These are phyloP conservation scores for Atkinsonella hypoxylon DNA, from an alignment of 2,329 filamentous ascomycete species.

Conservation along the genomic window DNA sequence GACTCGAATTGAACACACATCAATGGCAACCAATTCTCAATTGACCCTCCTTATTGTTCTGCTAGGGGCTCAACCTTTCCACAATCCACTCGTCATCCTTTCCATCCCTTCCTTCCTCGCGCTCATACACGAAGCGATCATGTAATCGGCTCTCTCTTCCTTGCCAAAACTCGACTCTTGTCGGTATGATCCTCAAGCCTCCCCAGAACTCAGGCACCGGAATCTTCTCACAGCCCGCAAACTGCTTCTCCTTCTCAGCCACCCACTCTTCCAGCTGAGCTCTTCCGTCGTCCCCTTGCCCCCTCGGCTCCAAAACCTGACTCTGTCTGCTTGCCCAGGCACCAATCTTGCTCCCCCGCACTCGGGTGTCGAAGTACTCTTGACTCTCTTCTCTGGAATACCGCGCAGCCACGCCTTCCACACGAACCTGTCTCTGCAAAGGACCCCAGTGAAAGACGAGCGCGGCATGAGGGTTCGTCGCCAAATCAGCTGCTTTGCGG, in stretches of 20 bases:
- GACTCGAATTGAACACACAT: too few relatives aligned
- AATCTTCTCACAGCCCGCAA: constrained; percentile 65
- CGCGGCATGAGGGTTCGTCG: constrained; percentile 62
- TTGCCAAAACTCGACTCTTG: constrained; percentile 92
- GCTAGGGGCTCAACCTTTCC: constrained; percentile 60
- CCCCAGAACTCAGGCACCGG: constrained; percentile 94
- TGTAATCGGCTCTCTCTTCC: constrained; percentile 81
- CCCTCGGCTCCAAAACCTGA: constrained; percentile 48
- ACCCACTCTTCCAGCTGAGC: constrained; percentile 68
- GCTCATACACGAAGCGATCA: constrained; percentile 81
- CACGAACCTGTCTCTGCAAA: constrained; percentile 77
- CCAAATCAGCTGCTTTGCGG: constrained; percentile 54
- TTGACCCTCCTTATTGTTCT: not conserved
- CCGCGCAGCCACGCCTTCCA: constrained; percentile 66
- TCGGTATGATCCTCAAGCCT: constrained; percentile 73
- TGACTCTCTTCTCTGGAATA: constrained; percentile 61
- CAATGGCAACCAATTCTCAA: constrained; percentile 4
- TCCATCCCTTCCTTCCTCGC: constrained; percentile 30
- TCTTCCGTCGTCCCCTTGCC: constrained; percentile 50
- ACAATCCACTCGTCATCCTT: constrained; percentile 45
- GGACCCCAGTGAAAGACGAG: constrained; percentile 86
- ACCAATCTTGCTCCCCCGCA: constrained; percentile 71
- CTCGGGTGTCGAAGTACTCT: constrained; percentile 53
- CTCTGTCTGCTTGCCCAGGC: constrained; percentile 93
- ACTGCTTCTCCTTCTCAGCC: constrained; percentile 60